Evolutionary conservation across 129 eudicot genomes (phyloP), one percentile per base, ranked within the genome.

Genomic region (Centrapalus pauciflorus): DNA sequence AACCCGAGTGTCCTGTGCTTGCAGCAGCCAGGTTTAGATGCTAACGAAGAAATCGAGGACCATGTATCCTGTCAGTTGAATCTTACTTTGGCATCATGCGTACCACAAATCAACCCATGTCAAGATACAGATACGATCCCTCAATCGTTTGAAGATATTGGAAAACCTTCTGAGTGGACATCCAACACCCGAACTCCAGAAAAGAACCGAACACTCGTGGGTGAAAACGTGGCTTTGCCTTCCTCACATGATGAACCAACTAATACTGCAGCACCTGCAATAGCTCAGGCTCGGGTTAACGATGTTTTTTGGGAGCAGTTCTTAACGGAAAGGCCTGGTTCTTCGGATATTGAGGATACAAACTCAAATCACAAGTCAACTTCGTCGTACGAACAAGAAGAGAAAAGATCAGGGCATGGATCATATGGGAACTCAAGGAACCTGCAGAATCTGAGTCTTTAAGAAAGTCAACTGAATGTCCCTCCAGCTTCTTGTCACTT

Each of bases 281-380:
- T 68, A 27, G 69, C 48, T 25, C 92, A 71, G 59, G 58, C 75
- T 20, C 79, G 85, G 61, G 95, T 88, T 51, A 92, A 92, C 65
- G 96, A 92, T 76, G 82, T 74, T 10, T 92, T 88, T 48, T 92
- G 98, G 98, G 98, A 92, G 74, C 98, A 92, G 79, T 91, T 91
- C 66, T 75, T 92, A 28, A 92, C 98, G 0, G 98, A 92, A 68
- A 82, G 90, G 73, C 97, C 96, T 0, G 97, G 96, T 17, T 74
- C 90, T 40, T 71, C 88, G 0, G 97, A 90, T 33, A 66, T 70
- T 33, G 94, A 91, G 65, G 96, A 87, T 80, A 77, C 94, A 1
- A 79, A 81, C 76, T 83, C 95, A 20, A 55, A 61, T 61, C 63
- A 70, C 9, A 82, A 80, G 83, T 75, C 88, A 51, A 77, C 69